phyloP scores from a whole-genome alignment of 2,329 filamentous ascomycete genomes.

The Aureobasidium sp. region DNA sequence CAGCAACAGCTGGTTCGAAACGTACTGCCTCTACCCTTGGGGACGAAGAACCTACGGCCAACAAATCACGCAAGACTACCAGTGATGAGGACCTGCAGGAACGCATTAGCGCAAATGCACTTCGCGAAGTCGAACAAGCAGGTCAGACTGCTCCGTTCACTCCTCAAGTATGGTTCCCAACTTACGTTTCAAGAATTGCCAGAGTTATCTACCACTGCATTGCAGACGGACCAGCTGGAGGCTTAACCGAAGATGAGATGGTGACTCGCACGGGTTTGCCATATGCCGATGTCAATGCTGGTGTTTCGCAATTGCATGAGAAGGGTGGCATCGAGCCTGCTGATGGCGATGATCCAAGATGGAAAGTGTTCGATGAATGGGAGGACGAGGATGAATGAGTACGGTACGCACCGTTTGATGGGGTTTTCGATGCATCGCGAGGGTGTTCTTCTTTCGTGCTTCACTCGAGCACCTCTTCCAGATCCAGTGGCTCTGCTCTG shows the following conservation, averaged over 20 bases:
- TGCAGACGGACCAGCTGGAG: not conserved
- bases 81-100: not conserved
- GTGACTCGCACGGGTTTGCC: not conserved
- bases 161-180: constrained; percentile 4
- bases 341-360: not conserved
- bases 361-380: not conserved
- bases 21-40: not conserved
- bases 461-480: not conserved
- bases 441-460: not conserved
- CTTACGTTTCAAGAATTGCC: constrained; percentile 6
- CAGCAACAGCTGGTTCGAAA: not conserved
- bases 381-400: constrained; percentile 1
- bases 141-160: not conserved
- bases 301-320: not conserved
- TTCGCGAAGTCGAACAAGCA: not conserved
- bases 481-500: not conserved
- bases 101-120: not conserved
- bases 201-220: constrained; percentile 3
- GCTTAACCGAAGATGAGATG: not conserved
- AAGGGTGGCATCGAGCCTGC: not conserved
- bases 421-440: not conserved
- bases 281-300: not conserved
- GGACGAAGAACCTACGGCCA: not conserved
- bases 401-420: not conserved
- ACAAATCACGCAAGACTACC: not conserved